Evolutionary conservation across 2,329 filamentous ascomycete species (phyloP), one percentile per base, ranked within the genome.

Genomic region (Myriosclerotinia duriaeana): DNA sequence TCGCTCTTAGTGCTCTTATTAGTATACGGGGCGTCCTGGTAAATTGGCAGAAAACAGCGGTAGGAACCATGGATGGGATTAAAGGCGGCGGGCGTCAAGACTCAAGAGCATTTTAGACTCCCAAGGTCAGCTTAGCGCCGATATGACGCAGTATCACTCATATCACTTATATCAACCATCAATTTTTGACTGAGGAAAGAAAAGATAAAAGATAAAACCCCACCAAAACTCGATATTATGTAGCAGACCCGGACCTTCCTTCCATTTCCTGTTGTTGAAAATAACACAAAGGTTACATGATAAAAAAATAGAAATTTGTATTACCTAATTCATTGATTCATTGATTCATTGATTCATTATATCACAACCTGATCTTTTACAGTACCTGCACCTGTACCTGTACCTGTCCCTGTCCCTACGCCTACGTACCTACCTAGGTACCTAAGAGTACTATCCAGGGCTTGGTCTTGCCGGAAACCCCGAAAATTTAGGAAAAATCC

Each of bases 151-250:
- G 12, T 14, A 3, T 15, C 40, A 42, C 11, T 42, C 40, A 42
- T 34, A 30, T 53, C 52, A 52, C 44, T 40, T 22, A 53, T 54
- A 42, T 42, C 60, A 53, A 11, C 12, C 3, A 15, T 63, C 36
- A 52, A 42, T 30, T 11, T 14, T n/a, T 12, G 15, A 58, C n/a
- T 62, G 59, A 53, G 38, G 60, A 14, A 53, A 30, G 11, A 22
- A 34, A 11, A 54, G 36, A 63, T 59, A 59, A 54, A 44, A 20
- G 55, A 26, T 15, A 58, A 42, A 44, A 54, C 60, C 60, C 60
- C 60, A 63, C 60, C 53, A 55, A 26, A n/a, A n/a, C n/a, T n/a
- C n/a, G n/a, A n/a, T n/a, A n/a, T n/a, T n/a, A n/a, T n/a, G n/a
- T n/a, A n/a, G n/a, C n/a, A n/a, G n/a, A n/a, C 11, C 40, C 40